These are phyloP conservation scores for Aspergillus luchuensis DNA, from an alignment of 2,329 filamentous ascomycete species.

Conservation along the genomic window DNA sequence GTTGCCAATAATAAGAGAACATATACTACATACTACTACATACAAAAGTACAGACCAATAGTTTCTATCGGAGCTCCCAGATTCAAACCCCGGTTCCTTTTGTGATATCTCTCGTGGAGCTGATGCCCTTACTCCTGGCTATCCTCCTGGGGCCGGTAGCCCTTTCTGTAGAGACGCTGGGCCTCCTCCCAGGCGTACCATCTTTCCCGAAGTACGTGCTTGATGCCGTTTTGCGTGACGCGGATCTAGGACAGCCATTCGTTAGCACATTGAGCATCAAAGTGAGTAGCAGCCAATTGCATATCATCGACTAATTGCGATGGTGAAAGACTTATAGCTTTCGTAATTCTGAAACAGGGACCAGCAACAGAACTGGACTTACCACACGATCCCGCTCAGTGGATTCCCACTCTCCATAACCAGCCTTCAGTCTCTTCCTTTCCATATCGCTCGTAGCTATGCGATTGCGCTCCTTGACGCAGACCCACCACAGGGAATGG, in stretches of 20 bases:
- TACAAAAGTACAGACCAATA: constrained; percentile 7
- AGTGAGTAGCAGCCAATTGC: not conserved
- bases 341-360: not conserved
- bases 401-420: constrained; percentile 73
- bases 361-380: constrained; percentile 38
- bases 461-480: constrained; percentile 85
- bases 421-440: constrained; percentile 65
- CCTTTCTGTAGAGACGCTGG: constrained; percentile 38
- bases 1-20: not conserved
- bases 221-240: constrained; percentile 78
- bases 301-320: too few relatives aligned
- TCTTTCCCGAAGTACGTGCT: constrained; percentile 81
- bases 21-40: constrained; percentile 10
- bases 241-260: constrained; percentile 60
- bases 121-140: constrained; percentile 7
- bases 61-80: not conserved
- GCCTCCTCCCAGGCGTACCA: constrained; percentile 74
- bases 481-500: constrained; percentile 92
- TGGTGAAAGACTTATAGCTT: not conserved
- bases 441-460: constrained; percentile 77
- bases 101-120: not conserved
- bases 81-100: not conserved
- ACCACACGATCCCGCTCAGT: constrained; percentile 67
- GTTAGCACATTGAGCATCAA: not conserved
- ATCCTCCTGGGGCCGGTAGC: constrained; percentile 39